Conservation (phyloP, 441 rosid species). For the Pelargonium australe region DNA sequence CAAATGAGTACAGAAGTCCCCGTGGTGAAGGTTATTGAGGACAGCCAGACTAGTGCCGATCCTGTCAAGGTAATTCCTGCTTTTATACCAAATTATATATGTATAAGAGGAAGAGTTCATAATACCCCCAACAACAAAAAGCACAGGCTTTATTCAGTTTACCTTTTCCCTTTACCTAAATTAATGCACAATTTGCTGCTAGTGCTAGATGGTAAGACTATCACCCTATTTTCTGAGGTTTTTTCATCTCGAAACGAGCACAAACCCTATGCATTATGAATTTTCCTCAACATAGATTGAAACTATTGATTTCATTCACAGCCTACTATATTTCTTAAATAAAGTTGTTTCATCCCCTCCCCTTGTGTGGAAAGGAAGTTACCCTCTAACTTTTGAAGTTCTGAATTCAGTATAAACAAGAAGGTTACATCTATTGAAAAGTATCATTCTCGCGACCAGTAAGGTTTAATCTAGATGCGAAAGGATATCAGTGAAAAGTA, state of each 20-base stretch:
- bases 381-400: too few species aligned
- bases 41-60: constrained; percentile 31
- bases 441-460: too few species aligned
- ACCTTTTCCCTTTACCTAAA: not conserved
- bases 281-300: too few species aligned
- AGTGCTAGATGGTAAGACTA: not conserved
- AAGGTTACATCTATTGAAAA: too few species aligned
- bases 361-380: too few species aligned
- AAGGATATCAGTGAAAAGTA: not conserved
- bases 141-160: not conserved
- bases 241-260: too few species aligned
- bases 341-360: too few species aligned
- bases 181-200: not conserved
- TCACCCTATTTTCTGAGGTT: not conserved
- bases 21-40: constrained; percentile 37
- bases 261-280: too few species aligned
- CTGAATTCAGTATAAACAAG: too few species aligned
- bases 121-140: not conserved
- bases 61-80: constrained; percentile 42
- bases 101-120: not conserved
- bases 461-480: too few species aligned
- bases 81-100: not conserved
- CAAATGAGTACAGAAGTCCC: constrained; percentile 49
- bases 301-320: too few species aligned
- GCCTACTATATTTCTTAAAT: too few species aligned